These are phyloP conservation scores for Solanum megistacrolobum DNA, from an alignment of 257 asterid genomes.

Conservation along the genomic window DNA sequence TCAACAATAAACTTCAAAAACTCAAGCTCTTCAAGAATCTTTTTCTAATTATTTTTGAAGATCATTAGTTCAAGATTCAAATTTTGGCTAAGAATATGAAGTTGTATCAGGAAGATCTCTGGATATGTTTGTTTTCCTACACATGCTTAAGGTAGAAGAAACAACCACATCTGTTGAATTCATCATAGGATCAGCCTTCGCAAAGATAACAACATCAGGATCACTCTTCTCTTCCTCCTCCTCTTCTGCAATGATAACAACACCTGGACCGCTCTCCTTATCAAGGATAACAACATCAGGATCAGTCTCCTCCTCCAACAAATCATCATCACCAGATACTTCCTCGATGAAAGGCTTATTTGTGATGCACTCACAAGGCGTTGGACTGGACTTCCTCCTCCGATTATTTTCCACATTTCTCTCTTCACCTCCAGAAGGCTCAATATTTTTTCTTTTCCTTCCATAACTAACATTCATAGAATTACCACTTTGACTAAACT, in stretches of 20 bases:
- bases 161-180: neutral
- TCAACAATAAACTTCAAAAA: slow-evolving; percentile 3
- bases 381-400: no score
- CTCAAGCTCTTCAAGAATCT: neutral
- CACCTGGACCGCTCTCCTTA: no score
- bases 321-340: neutral
- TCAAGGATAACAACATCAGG: no score
- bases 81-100: neutral
- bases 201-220: neutral
- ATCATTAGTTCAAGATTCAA: no score
- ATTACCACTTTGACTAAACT: neutral
- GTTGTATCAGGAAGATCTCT: neutral
- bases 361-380: neutral
- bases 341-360: neutral
- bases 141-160: neutral
- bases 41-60: neutral
- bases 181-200: neutral
- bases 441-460: neutral
- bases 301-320: no score
- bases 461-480: neutral
- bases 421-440: neutral
- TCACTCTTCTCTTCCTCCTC: no score
- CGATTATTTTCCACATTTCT: neutral
- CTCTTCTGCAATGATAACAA: no score
- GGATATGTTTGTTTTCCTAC: neutral